Conservation (phyloP, 2,329 filamentous ascomycete species). For the Diplodia sapinea region DNA sequence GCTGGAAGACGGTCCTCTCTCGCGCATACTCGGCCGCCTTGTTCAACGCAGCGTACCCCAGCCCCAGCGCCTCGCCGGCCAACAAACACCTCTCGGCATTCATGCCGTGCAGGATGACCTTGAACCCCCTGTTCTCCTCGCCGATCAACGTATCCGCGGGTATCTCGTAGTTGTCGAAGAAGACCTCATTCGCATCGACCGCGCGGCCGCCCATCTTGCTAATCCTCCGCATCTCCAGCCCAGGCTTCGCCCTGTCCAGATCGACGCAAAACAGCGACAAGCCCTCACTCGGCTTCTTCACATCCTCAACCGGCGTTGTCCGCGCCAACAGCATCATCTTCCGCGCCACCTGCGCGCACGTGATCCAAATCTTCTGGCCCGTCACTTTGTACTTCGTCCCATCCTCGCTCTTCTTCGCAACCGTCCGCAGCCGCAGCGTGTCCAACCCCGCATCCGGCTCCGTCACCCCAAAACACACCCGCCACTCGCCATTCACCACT, state of each 20-base stretch:
- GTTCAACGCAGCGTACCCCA: conserved; percentile 71
- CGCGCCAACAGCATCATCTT: conserved; percentile 85
- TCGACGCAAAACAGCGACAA: conserved; percentile 83
- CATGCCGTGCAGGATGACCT: conserved; percentile 63
- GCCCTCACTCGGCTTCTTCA: conserved; percentile 73
- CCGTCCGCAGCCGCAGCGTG: conserved; percentile 72
- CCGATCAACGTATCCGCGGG: conserved; percentile 71
- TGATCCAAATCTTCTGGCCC: conserved; percentile 90
- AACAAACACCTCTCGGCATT: conserved; percentile 57
- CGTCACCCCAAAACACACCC: conserved; percentile 81
- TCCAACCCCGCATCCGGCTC: conserved; percentile 82
- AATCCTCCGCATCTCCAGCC: conserved; percentile 72
- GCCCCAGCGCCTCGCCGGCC: conserved; percentile 77
- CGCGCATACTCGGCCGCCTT: conserved; percentile 54
- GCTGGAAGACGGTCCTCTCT: conserved; percentile 60
- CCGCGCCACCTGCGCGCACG: conserved; percentile 78
- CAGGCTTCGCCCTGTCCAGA: conserved; percentile 64
- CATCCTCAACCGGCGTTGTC: conserved; percentile 72
- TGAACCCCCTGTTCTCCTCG: conserved; percentile 76
- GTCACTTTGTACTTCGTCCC: conserved; percentile 69
- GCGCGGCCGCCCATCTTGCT: conserved; percentile 85
- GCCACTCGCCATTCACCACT: conserved; percentile 61
- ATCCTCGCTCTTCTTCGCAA: conserved; percentile 60
- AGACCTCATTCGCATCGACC: conserved; percentile 85
- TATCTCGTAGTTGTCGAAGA: conserved; percentile 79